Evolutionary conservation across 2,329 filamentous ascomycete genomes (phyloP), one percentile per base, ranked within the genome.

Genomic region (Aspergillus eucalypticola): DNA sequence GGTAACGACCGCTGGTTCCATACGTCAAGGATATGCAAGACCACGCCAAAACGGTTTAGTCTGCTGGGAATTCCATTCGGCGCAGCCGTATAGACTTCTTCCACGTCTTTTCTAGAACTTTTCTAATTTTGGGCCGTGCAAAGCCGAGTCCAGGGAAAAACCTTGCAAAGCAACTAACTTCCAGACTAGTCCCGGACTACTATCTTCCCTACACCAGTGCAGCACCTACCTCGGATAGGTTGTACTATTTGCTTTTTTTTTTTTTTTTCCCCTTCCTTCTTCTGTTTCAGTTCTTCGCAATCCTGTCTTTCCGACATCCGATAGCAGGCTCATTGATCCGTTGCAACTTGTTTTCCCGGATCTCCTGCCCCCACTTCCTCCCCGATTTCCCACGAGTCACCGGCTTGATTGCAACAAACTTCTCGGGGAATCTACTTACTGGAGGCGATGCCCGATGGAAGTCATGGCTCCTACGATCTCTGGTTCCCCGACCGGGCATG

Each of bases 81-180:
- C 32, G 21, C 39, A 48, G 50, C 50, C 53, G 62, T 29, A 54
- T 56, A 60, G 56, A 53, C 35, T 58, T 64, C 25, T 64, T 66
- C 62, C 51, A 63, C 29, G n/a, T 39, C 25, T 3, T 23, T 67
- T 67, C 65, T 61, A 53, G 65, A 67, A 67, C 54, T 62, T 60
- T 67, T 59, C 65, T 67, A 64, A 60, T 46, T 63, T 62, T 66
- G 65, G 63, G 50, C 38, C 44, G 42, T 27, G 44, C 41, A 44
- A 44, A 44, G 41, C 41, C 41, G 41, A 44, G 19, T 19, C 10
- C 41, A 44, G 41, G 41, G 41, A 44, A 44, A 42, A 44, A 23
- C 41, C 41, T 44, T 44, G 41, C 41, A 42, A 35, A 13, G 11
- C 25, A 27, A 13, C 32, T 15, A 35, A 13, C 7, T 46, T 23